Evolutionary conservation across 192 early-diverging fungal genomes (phyloP).

Genomic region (Helicostylum pulchrum): DNA sequence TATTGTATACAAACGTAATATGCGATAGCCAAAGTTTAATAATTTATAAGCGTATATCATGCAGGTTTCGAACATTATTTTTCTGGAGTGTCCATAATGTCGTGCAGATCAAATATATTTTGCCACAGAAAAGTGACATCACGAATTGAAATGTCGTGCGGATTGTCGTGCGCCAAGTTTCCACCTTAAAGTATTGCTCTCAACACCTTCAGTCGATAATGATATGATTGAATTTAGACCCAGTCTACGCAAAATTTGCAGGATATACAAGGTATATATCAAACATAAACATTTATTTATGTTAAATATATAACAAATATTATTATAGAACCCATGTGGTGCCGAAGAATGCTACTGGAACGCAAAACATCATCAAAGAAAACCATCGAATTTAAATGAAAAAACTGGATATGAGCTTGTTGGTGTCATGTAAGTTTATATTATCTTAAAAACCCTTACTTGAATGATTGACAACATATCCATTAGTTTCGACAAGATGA

Average conservation of each 20-base stretch:
- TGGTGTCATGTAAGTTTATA: not conserved
- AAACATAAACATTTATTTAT: not conserved
- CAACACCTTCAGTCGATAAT: no score
- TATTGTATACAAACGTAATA: no score
- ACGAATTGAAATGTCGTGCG: no score
- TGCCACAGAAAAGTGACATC: no score
- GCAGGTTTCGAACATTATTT: no score
- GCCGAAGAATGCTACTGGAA: not conserved
- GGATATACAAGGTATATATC: not conserved
- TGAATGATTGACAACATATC: slow-evolving; percentile 3
- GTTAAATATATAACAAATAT: not conserved
- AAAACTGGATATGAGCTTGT: not conserved
- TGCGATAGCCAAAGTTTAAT: no score
- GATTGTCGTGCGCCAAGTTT: no score
- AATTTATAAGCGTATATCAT: no score
- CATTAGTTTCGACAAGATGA: no score
- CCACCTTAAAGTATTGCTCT: not conserved
- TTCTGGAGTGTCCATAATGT: no score
- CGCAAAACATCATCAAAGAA: not conserved
- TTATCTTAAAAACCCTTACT: not conserved
- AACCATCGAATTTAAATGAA: not conserved
- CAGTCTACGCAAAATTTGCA: not conserved
- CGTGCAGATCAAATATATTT: no score
- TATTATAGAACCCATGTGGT: not conserved
- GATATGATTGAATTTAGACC: not conserved